Conservation (phyloP, 148 eudicot genomes). For the Vaccinium corymbosum region DNA sequence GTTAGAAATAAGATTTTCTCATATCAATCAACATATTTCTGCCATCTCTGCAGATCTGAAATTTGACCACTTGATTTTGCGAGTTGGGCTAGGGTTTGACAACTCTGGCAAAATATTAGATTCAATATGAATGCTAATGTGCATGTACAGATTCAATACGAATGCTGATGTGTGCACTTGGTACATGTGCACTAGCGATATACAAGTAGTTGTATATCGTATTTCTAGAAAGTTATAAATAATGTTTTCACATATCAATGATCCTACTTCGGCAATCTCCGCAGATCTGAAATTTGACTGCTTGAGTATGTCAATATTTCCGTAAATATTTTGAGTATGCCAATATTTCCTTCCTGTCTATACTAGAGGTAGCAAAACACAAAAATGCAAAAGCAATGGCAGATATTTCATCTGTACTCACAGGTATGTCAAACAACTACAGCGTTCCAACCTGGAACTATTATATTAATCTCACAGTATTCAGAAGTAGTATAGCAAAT, state of each 20-base stretch:
- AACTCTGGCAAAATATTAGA: neutral
- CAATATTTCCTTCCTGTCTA: neutral
- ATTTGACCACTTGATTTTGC: neutral
- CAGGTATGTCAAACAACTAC: neutral
- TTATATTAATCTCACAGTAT: neutral
- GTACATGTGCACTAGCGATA: neutral
- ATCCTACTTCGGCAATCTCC: neutral
- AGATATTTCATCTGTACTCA: neutral
- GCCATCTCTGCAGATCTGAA: neutral
- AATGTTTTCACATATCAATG: too few species aligned
- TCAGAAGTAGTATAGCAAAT: neutral
- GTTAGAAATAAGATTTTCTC: neutral
- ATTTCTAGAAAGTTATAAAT: neutral
- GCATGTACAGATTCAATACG: neutral
- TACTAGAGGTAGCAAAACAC: neutral
- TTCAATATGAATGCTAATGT: neutral
- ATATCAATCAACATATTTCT: neutral
- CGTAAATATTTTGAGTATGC: neutral
- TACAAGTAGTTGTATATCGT: neutral
- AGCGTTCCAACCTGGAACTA: neutral
- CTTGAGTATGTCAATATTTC: neutral
- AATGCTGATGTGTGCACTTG: neutral
- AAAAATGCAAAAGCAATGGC: neutral
- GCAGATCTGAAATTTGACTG: neutral
- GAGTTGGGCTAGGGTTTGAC: neutral